Conservation (phyloP, 441 rosid genomes). For the Breynia disticha region DNA sequence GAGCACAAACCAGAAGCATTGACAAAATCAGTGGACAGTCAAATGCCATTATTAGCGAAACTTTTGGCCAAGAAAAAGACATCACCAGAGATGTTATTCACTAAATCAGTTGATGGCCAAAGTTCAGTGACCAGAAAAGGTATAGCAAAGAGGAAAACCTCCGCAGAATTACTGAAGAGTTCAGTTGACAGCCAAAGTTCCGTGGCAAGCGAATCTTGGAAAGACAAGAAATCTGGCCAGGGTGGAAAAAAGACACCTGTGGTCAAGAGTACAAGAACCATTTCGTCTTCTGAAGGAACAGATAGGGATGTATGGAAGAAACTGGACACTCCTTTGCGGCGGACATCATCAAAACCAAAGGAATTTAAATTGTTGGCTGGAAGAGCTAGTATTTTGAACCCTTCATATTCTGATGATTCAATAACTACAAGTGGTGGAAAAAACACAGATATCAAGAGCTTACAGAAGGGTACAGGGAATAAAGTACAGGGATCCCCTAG, state of each 20-base stretch:
- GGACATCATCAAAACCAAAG: constrained; percentile 22
- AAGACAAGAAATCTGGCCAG: neutral
- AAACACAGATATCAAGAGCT: constrained; percentile 20
- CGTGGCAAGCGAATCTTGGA: neutral
- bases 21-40: constrained; percentile 11
- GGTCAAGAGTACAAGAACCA: constrained; percentile 18
- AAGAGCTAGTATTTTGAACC: constrained; percentile 23
- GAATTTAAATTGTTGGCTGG: constrained; percentile 20
- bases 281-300: constrained; percentile 8
- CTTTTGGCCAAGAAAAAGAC: constrained; percentile 12
- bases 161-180: neutral
- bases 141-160: constrained; percentile 11
- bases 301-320: constrained; percentile 23
- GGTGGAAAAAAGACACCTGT: constrained; percentile 18
- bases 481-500: constrained; percentile 21
- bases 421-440: constrained; percentile 20
- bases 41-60: constrained; percentile 12
- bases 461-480: constrained; percentile 21
- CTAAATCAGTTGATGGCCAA: constrained; percentile 17
- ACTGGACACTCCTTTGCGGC: constrained; percentile 18
- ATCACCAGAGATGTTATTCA: constrained; percentile 2
- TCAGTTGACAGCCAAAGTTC: constrained; percentile 4
- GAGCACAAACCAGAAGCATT: constrained; percentile 22
- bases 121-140: constrained; percentile 12
- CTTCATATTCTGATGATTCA: constrained; percentile 17